A percentile compares a stretch with the other conserved stretches of the same genome.
Evolutionary conservation across 2,329 filamentous ascomycete species (phyloP).

Genomic region (Ophiocordyceps camponoti-leonardi): DNA sequence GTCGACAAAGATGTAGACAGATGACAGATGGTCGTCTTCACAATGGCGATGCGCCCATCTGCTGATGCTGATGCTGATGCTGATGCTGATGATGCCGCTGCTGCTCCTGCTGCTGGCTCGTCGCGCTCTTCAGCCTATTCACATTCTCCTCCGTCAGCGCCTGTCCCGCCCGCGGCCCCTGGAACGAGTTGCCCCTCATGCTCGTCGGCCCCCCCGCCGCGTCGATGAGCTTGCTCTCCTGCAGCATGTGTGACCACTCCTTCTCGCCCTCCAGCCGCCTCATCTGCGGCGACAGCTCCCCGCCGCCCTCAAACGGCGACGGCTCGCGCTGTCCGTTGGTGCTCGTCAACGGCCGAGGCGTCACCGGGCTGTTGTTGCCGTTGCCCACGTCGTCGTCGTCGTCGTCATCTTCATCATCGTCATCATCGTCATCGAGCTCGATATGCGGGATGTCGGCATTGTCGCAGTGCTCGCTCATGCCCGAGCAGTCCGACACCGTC

Average conservation of each 20-base stretch:
- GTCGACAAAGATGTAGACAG: too few relatives aligned
- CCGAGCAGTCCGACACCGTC: slow-evolving; percentile 26
- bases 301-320: slow-evolving; percentile 23
- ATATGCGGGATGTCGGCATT: slow-evolving; percentile 23
- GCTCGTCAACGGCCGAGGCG: slow-evolving; percentile 20
- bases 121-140: slow-evolving; percentile 25
- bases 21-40: too few relatives aligned
- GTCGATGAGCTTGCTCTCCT: slow-evolving; percentile 29
- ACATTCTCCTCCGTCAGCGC: slow-evolving; percentile 37
- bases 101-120: not conserved
- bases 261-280: slow-evolving; percentile 18
- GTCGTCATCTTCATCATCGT: slow-evolving; percentile 3
- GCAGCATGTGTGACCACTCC: slow-evolving; percentile 24
- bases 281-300: slow-evolving; percentile 16
- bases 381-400: slow-evolving; percentile 1
- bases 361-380: slow-evolving; percentile 14
- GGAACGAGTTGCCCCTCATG: slow-evolving; percentile 15
- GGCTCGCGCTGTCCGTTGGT: slow-evolving; percentile 20
- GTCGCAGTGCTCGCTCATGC: slow-evolving; percentile 23
- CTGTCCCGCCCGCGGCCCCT: slow-evolving; percentile 20
- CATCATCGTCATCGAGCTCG: slow-evolving; percentile 11
- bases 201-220: slow-evolving; percentile 21
- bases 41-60: too few relatives aligned
- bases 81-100: too few relatives aligned
- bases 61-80: too few relatives aligned